Base-by-base conservation (phyloP, 148 eudicot species). In the Gaultheria prostrata region DNA sequence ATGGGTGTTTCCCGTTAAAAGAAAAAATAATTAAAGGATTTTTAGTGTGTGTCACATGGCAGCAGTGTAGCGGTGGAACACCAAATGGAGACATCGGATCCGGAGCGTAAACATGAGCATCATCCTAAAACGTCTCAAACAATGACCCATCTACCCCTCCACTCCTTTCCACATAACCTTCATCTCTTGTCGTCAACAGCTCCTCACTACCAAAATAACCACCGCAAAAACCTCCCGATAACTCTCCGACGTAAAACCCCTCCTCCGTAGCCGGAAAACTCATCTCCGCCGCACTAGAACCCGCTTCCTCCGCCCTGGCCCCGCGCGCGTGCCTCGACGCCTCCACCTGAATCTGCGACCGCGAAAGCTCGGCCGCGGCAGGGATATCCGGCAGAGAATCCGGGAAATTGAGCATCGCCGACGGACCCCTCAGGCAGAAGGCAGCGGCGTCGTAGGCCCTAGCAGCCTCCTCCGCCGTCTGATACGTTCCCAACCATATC, bases 401-500 rank as follows among this genome's bases (percentile, higher is more conserved):
- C 0, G 93, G 93, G 65, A 91, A 91, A 67, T 91, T 91, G 59
- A 91, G 80, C 30, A 15, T 56, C 5, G 88, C 87, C 1, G 82
- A 17, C 1, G 78, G 77, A 1, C 91, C 93, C 0, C 93, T 89
- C 0, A 91, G 70, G 85, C 93, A 91, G 56, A 86, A 83, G 6
- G 77, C 86, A 26, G 93, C 91, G 18, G 90, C 91, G 30, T 91
- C 93, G 51, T 84, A 89, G 6, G 93, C 93, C 61, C 91, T 63
- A 1, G 90, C 93, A 0, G 91, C 93, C 84, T 89, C 86, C 81
- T 85, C 90, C 3, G 93, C 75, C 1, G 90, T 84, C 4, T 70
- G 84, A 72, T 89, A 91, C 0, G 93, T 89, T 3, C 93, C 93
- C 18, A 91, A 59, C 91, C 91, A 91, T 3, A 91, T 91, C 20